Evolutionary conservation across 2,329 filamentous ascomycete genomes (phyloP).

Genomic region (Pleoardoris graminearum): DNA sequence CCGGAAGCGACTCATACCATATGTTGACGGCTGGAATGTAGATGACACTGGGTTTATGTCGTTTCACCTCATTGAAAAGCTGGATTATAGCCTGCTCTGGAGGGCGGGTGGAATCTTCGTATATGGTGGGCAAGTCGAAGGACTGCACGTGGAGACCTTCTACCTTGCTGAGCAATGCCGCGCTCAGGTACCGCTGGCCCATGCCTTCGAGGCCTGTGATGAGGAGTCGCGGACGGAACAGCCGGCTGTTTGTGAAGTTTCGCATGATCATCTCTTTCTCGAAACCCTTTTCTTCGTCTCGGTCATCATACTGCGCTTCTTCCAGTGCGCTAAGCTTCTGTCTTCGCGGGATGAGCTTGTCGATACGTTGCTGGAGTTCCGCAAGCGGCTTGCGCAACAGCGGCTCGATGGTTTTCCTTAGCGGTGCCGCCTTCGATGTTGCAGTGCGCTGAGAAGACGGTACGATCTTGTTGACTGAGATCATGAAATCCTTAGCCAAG

Average conservation of each 20-base stretch:
- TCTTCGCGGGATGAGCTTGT: conserved; percentile 78
- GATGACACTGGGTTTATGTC: conserved; percentile 93
- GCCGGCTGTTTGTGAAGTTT: conserved; percentile 77
- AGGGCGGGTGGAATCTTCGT: conserved; percentile 79
- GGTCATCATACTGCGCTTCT: conserved; percentile 90
- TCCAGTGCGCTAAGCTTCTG: conserved; percentile 88
- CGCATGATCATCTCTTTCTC: conserved; percentile 75
- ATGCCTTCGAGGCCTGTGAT: conserved; percentile 83
- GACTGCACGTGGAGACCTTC: conserved; percentile 94
- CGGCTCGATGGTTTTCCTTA: conserved; percentile 80
- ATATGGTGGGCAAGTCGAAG: conserved; percentile 85
- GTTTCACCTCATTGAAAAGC: conserved; percentile 87
- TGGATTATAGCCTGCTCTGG: conserved; percentile 88
- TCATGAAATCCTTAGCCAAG: conserved; percentile 93
- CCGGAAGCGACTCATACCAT: conserved; percentile 76
- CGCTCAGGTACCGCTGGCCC: conserved; percentile 89
- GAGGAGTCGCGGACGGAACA: conserved; percentile 86
- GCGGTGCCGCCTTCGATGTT: conserved; percentile 77
- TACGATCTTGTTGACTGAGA: conserved; percentile 93
- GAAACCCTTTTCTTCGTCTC: conserved; percentile 82
- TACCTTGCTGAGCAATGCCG: conserved; percentile 84
- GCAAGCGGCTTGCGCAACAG: conserved; percentile 73
- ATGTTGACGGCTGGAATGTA: conserved; percentile 88
- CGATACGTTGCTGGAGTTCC: conserved; percentile 69
- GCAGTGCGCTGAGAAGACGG: conserved; percentile 92